Evolutionary conservation across 306 rosid species (phyloP).

Genomic region (Pachyrhizus erosus): DNA sequence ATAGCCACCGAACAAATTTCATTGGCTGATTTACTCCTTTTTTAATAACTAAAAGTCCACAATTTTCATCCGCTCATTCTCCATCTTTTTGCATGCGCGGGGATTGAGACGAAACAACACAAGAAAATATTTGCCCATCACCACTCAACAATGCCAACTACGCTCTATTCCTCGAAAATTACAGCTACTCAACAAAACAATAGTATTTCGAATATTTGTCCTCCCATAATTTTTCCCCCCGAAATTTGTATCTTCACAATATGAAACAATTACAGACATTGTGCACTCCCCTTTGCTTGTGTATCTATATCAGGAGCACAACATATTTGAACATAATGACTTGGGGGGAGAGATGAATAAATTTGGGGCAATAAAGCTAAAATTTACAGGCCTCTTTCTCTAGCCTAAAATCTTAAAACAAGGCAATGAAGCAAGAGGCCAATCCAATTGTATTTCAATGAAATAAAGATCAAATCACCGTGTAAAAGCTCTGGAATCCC

Average conservation of each 20-base stretch:
- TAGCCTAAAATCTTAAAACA: conserved; percentile 81
- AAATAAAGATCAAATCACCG: conserved; percentile 57
- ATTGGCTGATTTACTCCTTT: neutral
- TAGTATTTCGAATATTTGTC: conserved; percentile 49
- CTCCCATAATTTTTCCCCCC: conserved; percentile 48
- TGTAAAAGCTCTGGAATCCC: conserved; percentile 44
- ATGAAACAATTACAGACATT: conserved; percentile 52
- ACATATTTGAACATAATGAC: conserved; percentile 44
- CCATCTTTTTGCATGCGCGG: too few species aligned
- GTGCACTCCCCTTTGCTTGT: conserved; percentile 49
- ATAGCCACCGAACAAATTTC: neutral
- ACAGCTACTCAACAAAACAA: conserved; percentile 42
- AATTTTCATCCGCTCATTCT: neutral
- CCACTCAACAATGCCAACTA: neutral
- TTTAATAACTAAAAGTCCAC: too few species aligned
- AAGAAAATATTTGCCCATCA: neutral
- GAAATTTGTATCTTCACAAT: conserved; percentile 44
- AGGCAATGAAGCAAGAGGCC: conserved; percentile 75
- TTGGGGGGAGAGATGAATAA: conserved; percentile 58
- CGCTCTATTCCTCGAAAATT: neutral
- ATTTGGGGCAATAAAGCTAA: conserved; percentile 56
- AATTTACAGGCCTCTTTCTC: conserved; percentile 81
- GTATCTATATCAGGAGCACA: conserved; percentile 56
- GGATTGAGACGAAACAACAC: neutral
- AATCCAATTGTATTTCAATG: conserved; percentile 64